These are phyloP conservation scores for Tylopilus vinaceipallidus DNA, from an alignment of 768 basidiomycete genomes.

Conservation along the genomic window DNA sequence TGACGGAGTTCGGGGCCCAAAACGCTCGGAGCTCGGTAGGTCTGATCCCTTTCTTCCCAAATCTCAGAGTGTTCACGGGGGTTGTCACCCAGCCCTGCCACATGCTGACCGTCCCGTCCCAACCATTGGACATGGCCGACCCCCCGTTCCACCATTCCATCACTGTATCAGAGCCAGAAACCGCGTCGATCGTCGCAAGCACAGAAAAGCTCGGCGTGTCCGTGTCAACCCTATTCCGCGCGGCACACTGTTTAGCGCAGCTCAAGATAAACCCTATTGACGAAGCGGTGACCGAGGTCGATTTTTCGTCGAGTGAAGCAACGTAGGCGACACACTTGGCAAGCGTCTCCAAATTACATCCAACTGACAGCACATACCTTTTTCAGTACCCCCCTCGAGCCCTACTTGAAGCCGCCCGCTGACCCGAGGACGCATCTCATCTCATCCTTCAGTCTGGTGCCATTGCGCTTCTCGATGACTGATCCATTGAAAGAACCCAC, in stretches of 20 bases:
- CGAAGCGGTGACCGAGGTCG: conserved; percentile 10
- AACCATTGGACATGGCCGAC: conserved; percentile 8
- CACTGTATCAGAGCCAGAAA: conserved; percentile 4
- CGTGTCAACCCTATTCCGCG: conserved; percentile 19
- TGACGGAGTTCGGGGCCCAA: conserved; percentile 12
- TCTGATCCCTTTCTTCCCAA: too few relatives aligned
- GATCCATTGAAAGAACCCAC: conserved; percentile 1
- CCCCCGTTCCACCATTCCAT: conserved; percentile 3
- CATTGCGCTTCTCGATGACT: conserved; percentile 19
- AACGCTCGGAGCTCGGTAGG: conserved; percentile 8
- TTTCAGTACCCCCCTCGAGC: conserved; percentile 19
- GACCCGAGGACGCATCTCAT: conserved; percentile 20
- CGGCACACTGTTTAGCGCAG: conserved; percentile 23
- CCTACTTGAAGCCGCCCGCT: conserved; percentile 16
- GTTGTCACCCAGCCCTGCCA: conserved; percentile 2
- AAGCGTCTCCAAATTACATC: too few relatives aligned
- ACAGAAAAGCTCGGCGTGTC: conserved; percentile 14
- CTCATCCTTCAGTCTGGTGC: conserved; percentile 13
- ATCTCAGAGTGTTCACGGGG: too few relatives aligned
- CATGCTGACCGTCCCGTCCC: conserved; percentile 9
- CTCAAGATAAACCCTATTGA: conserved; percentile 20
- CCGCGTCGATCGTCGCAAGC: conserved; percentile 7
- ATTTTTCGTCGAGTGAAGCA: conserved; percentile 8
- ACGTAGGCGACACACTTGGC: conserved; percentile 7
- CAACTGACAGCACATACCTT: too few relatives aligned